A percentile compares a stretch with the other conserved stretches of the same genome.
These are phyloP conservation scores for Fragilariopsis cylindrus DNA, from an alignment of 108 stramenopile genomes.

Conservation along the genomic window DNA sequence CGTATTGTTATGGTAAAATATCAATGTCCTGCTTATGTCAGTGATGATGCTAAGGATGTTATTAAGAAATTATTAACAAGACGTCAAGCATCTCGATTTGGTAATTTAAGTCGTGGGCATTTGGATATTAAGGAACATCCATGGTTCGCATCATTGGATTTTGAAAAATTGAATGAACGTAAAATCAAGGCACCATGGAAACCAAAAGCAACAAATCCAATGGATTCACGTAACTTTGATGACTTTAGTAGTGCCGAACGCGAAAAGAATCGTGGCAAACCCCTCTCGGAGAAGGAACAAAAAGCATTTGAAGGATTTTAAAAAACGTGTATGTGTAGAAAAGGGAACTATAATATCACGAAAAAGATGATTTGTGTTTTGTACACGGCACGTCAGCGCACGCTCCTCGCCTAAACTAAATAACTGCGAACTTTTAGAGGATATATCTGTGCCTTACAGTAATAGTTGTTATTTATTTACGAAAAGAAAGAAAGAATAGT, in stretches of 20 bases:
- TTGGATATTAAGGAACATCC: constrained; percentile 72
- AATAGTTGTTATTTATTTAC: no score
- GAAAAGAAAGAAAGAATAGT: no score
- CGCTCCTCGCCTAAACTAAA: no score
- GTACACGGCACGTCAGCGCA: no score
- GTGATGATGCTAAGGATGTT: constrained; percentile 58
- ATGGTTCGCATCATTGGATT: constrained; percentile 81
- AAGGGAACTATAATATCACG: background rate
- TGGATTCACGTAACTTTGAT: constrained; percentile 94
- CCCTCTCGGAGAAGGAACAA: constrained; percentile 26
- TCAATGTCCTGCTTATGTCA: constrained; percentile 40
- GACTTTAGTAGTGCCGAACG: constrained; percentile 38
- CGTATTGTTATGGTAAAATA: constrained; percentile 76
- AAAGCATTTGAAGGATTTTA: constrained; percentile 29
- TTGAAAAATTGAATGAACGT: constrained; percentile 64
- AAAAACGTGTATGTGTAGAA: background rate
- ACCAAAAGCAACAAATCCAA: constrained; percentile 74
- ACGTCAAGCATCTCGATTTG: constrained; percentile 67
- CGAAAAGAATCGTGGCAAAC: constrained; percentile 18
- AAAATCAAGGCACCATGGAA: constrained; percentile 88
- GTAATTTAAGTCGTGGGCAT: constrained; percentile 71
- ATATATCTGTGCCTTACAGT: no score
- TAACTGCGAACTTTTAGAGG: no score
- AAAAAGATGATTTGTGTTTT: background rate
- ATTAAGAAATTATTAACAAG: constrained; percentile 66